A percentile compares a stretch with the other conserved stretches of the same genome.
Evolutionary conservation across 2,329 filamentous ascomycete species (phyloP).

Genomic region (Cephalotrichum gorgonifer): DNA sequence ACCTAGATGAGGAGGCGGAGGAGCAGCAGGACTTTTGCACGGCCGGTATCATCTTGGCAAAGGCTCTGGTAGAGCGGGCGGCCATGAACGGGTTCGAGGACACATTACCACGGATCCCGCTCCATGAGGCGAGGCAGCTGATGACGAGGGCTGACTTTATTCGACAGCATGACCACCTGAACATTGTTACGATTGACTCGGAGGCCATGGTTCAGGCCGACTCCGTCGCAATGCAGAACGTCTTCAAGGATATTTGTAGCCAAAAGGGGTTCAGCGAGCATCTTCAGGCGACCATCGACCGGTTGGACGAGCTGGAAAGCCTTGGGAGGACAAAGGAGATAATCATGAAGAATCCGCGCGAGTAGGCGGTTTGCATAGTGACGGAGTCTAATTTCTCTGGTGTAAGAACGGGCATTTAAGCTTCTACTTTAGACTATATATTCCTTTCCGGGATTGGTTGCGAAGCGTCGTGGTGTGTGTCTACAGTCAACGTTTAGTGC

Average conservation of each 20-base stretch:
- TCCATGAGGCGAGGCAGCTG: constrained; percentile 77
- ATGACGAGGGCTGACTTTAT: constrained; percentile 97
- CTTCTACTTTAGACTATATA: no score
- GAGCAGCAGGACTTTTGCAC: constrained; percentile 88
- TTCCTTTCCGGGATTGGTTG: no score
- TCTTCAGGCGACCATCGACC: constrained; percentile 69
- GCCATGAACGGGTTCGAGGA: constrained; percentile 51
- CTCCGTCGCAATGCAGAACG: constrained; percentile 90
- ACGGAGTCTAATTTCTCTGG: no score
- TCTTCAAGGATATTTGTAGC: constrained; percentile 74
- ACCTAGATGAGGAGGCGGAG: constrained; percentile 96
- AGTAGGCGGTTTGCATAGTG: no score
- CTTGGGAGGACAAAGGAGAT: constrained; percentile 85
- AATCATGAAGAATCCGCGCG: constrained; percentile 89
- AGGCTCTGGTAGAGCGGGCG: constrained; percentile 76
- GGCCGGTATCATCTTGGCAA: constrained; percentile 86
- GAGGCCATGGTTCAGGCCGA: constrained; percentile 81
- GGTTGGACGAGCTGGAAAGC: constrained; percentile 88
- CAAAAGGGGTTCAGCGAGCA: constrained; percentile 71
- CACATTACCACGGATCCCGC: constrained; percentile 58
- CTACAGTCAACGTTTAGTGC: no score
- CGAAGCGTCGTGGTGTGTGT: no score
- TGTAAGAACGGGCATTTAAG: no score
- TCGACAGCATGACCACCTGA: constrained; percentile 81
- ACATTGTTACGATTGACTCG: constrained; percentile 90